Evolutionary conservation across 305 asterid species (phyloP), one percentile per base, ranked within the genome.

Genomic region (Ajuga reptans): DNA sequence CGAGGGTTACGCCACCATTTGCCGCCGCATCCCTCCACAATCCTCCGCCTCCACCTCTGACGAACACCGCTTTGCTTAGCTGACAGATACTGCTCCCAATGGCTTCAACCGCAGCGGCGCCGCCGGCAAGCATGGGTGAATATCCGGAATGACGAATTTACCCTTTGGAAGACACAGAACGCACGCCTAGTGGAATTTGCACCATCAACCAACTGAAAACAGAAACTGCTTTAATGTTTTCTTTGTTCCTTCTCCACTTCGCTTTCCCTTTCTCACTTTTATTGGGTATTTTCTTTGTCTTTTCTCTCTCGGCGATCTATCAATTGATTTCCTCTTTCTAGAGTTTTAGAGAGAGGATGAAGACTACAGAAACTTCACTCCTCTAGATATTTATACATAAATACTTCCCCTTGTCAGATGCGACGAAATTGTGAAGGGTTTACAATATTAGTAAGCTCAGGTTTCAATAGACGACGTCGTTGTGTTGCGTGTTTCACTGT

Each of bases 141-240:
- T 70, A 71, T 42, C 33, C 21, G 75, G 72, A 76, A 63, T 62
- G 72, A 73, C 87, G 72, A 77, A 75, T 60, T 51, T 75, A 63
- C 78, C 85, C 85, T 79, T 67, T 43, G 70, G 72, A 68, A 68
- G 58, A 69, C 65, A 76, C 76, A 72, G 66, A 71, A 68, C 73
- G 79, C 73, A 68, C 73, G 79, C 76, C 84, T 60, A 60, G 70
- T 78, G 64, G 77, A 66, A 69, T 80, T 60, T 82, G 89, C 84
- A 87, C 88, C 95, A 87, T 80, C 74, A 79, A 86, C 84, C 85
- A 80, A 78, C 85, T 54, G 72, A 72, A 56, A 64, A 76, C 77
- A 61, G 66, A 78, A 79, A 74, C 84, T 78, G 93, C 88, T 78
- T 81, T 77, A 73, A 67, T 77, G 72, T 27, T 10, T 52, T 66